Evolutionary conservation across 2,329 filamentous ascomycete genomes (phyloP), one percentile per base, ranked within the genome.

Genomic region (Aspergillus aculeatinus): DNA sequence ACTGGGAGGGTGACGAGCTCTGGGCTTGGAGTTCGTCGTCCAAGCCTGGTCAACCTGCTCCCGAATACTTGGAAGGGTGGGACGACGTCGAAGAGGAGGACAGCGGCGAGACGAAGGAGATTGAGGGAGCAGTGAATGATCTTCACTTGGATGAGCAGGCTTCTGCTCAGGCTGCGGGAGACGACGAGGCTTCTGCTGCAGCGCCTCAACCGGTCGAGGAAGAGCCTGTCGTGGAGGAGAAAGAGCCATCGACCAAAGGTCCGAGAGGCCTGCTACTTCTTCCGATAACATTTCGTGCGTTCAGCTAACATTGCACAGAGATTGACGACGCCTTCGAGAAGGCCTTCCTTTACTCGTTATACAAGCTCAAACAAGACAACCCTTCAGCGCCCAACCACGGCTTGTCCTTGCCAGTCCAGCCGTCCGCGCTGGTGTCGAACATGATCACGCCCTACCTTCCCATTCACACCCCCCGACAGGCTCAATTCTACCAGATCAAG

Each of bases 1-100:
- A 89, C 68, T 89, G 87, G 87, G 80, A 82, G 61, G 86, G 87
- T 1, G 87, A 90, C 74, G 87, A 90, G 74, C 69, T 89, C n/a
- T 89, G 87, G 86, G 78, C 79, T 4, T 88, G 85, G 83, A 86
- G 82, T 67, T 77, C 81, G 33, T 78, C 76, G 29, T 83, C 81
- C 5, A 82, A 79, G 60, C 79, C 82, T 19, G 86, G 85, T 10
- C 75, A 76, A 44, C 74, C 80, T 16, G 76, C 83, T 12, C 86
- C 87, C 1, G 80, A 81, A 29, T 74, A 79, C 12, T 68, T 88
- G 16, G 76, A 82, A 19, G 85, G 81, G 0, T 89, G 80, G 78
- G 75, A 77, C 39, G 67, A 70, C 16, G 68, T 72, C n/a, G 68
- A 69, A 9, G 64, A 63, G 3, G 68, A 67, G 19, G 63, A 67